phyloP scores from a whole-genome alignment of 1,284 basidiomycete species.

The Taiwanofungus camphoratus region DNA sequence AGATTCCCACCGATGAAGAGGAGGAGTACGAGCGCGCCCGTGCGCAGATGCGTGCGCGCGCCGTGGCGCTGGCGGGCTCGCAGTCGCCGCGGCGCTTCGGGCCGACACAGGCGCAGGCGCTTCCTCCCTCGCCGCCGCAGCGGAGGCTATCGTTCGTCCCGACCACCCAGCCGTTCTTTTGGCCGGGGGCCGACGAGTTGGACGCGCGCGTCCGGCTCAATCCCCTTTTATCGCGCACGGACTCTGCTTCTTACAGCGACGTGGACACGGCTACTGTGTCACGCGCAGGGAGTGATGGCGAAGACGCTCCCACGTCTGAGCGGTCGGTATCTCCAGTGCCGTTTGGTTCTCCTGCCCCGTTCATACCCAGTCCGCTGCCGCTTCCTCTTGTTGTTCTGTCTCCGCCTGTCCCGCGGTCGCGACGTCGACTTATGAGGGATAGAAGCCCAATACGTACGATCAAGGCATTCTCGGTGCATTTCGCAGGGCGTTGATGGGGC shows the following conservation, averaged over 20 bases:
- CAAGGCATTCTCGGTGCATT: no score
- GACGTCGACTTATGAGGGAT: no score
- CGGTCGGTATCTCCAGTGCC: neutral
- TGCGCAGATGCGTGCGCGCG: constrained; percentile 23
- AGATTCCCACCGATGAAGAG: constrained; percentile 22
- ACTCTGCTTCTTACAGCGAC: neutral
- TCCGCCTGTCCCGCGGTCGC: neutral
- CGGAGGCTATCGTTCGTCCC: constrained; percentile 15
- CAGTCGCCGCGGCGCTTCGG: constrained; percentile 9
- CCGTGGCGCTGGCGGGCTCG: constrained; percentile 15
- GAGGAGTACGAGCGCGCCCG: constrained; percentile 25
- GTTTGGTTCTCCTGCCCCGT: constrained; percentile 21
- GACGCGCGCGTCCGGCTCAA: constrained; percentile 9
- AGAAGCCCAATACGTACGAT: no score
- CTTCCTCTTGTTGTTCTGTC: constrained; percentile 16
- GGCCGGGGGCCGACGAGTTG: constrained; percentile 1
- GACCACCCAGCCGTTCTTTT: constrained; percentile 17
- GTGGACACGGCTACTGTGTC: neutral
- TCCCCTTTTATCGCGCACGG: no score
- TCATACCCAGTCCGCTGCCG: constrained; percentile 20
- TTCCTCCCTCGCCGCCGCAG: constrained; percentile 13
- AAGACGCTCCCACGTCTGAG: no score
- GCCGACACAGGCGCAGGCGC: constrained; percentile 5
- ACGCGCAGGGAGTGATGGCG: no score
- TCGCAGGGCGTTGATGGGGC: no score